These are phyloP conservation scores for Podila epicladia DNA, from an alignment of 192 early-diverging fungal species.

Conservation along the genomic window DNA sequence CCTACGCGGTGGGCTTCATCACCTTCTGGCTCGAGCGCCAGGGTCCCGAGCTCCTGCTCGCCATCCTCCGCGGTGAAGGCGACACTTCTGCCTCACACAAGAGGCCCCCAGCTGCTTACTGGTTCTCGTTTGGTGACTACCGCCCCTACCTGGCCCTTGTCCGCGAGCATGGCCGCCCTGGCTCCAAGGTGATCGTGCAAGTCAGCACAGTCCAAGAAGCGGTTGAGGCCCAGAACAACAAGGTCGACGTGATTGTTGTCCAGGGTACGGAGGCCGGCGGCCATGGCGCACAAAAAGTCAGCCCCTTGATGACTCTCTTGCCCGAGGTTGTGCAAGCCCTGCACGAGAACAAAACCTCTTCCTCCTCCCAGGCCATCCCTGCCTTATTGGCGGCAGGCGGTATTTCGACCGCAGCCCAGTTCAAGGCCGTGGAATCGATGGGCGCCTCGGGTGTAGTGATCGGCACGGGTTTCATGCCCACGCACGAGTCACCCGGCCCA, in stretches of 20 bases:
- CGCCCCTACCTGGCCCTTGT: constrained; percentile 39
- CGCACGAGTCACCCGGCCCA: constrained; percentile 20
- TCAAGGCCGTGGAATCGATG: constrained; percentile 24
- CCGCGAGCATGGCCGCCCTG: constrained; percentile 22
- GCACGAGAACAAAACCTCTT: constrained; percentile 2
- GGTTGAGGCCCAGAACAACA: constrained; percentile 37
- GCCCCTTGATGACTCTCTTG: constrained; percentile 33
- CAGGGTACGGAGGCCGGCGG: constrained; percentile 62
- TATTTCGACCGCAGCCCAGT: constrained; percentile 23
- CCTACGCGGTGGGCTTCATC: constrained; percentile 55
- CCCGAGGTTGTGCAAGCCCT: constrained; percentile 39
- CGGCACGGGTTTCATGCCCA: constrained; percentile 56
- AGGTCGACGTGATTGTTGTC: constrained; percentile 59
- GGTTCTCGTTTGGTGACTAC: constrained; percentile 59
- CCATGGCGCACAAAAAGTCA: constrained; percentile 41
- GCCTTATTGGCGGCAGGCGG: constrained; percentile 48
- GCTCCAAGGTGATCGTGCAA: constrained; percentile 53
- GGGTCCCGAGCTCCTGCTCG: constrained; percentile 46
- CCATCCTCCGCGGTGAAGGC: constrained; percentile 16
- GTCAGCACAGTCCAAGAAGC: constrained; percentile 59
- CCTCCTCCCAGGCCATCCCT: neutral
- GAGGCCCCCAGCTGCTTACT: constrained; percentile 51
- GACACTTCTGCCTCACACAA: neutral
- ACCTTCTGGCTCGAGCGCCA: constrained; percentile 49
- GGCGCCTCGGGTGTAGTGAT: constrained; percentile 57